These are phyloP conservation scores for Nelumbo lutea DNA, from an alignment of 164 flowering plant genomes.

Conservation along the genomic window DNA sequence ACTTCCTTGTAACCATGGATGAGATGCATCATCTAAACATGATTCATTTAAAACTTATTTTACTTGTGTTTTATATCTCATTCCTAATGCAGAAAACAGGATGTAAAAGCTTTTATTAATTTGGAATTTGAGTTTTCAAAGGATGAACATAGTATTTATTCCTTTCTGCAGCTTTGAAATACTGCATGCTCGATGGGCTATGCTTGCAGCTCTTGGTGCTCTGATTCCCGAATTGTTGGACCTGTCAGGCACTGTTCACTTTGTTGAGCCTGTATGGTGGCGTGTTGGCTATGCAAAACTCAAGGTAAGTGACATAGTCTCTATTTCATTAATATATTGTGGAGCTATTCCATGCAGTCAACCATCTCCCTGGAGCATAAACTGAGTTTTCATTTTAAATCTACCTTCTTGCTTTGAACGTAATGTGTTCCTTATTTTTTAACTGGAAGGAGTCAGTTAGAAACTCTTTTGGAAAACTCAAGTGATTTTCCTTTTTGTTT, in stretches of 20 bases:
- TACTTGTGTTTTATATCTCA: neutral
- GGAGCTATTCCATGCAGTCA: neutral
- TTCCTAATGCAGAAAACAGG: neutral
- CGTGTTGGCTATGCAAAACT: constrained; percentile 96
- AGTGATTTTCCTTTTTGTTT: neutral
- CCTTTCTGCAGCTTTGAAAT: constrained; percentile 70
- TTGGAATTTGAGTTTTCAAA: neutral
- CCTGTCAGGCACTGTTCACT: constrained; percentile 60
- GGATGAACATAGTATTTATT: neutral
- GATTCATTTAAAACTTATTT: too few relatives aligned
- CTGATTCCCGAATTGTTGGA: constrained; percentile 83
- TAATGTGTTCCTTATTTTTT: neutral
- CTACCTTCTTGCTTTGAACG: neutral
- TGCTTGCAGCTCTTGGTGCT: constrained; percentile 92
- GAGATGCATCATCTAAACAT: too few relatives aligned
- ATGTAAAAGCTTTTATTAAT: neutral
- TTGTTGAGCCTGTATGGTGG: constrained; percentile 97
- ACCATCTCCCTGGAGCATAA: too few relatives aligned
- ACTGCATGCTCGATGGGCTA: constrained; percentile 98
- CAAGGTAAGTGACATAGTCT: constrained; percentile 36
- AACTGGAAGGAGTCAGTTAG: neutral
- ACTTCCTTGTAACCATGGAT: too few relatives aligned
- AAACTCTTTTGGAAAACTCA: neutral
- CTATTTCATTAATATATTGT: neutral
- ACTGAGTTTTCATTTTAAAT: too few relatives aligned